phyloP scores from a whole-genome alignment of 768 basidiomycete species.

The Clavaria fumosa region DNA sequence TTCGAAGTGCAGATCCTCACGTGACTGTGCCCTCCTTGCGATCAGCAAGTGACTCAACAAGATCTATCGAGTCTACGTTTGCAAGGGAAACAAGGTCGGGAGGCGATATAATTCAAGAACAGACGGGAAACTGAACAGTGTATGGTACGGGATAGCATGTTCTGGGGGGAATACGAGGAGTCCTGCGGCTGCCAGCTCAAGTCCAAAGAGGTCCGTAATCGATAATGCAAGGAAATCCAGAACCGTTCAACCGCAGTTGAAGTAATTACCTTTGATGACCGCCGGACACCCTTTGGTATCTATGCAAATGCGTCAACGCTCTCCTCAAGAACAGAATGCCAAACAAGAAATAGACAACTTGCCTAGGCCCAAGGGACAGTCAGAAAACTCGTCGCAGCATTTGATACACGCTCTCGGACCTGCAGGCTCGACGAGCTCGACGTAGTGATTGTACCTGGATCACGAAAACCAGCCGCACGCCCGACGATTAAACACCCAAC shows the following conservation, averaged over 20 bases:
- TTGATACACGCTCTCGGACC: constrained; percentile 38
- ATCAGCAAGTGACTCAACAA: constrained; percentile 1
- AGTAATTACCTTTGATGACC: constrained; percentile 40
- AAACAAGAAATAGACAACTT: constrained; percentile 3
- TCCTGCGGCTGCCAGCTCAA: too few relatives aligned
- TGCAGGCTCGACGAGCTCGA: constrained; percentile 40
- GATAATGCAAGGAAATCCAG: too few relatives aligned
- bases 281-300: constrained; percentile 36
- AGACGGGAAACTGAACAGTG: too few relatives aligned
- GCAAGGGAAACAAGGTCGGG: too few relatives aligned
- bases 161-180: too few relatives aligned
- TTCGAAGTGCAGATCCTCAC: too few relatives aligned
- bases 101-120: too few relatives aligned
- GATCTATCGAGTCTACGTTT: background rate
- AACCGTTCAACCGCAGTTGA: constrained; percentile 29
- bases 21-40: background rate
- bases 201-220: too few relatives aligned
- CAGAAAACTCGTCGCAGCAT: constrained; percentile 38
- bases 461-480: too few relatives aligned
- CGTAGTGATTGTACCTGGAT: constrained; percentile 39
- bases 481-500: too few relatives aligned
- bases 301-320: constrained; percentile 9
- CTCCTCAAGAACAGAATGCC: background rate
- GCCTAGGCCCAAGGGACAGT: constrained; percentile 40
- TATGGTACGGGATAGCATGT: too few relatives aligned